Conservation (phyloP, 305 asterid genomes). For the Stenogyne calaminthoides region DNA sequence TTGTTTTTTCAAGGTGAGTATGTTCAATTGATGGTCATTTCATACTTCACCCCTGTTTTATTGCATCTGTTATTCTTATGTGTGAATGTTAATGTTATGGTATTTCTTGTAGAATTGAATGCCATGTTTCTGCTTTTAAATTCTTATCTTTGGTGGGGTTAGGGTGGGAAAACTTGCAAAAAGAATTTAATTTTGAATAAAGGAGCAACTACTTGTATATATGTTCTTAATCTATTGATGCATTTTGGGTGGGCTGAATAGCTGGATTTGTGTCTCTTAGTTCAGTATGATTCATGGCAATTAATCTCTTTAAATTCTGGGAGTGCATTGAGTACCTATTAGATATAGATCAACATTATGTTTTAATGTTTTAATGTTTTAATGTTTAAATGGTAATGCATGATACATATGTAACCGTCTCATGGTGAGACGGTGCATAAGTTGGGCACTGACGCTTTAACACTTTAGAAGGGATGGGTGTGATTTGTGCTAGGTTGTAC, state of each 20-base stretch:
- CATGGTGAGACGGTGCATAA: too few relatives aligned
- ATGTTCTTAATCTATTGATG: background rate
- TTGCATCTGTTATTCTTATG: background rate
- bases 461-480: too few relatives aligned
- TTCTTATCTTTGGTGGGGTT: background rate
- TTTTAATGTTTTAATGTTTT: too few relatives aligned
- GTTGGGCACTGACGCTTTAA: too few relatives aligned
- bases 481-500: too few relatives aligned
- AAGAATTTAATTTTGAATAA: background rate
- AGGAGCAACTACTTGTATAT: background rate
- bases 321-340: too few relatives aligned
- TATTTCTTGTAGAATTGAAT: background rate
- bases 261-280: background rate
- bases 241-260: background rate
- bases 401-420: background rate
- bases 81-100: background rate
- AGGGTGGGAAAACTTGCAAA: background rate
- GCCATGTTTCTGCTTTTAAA: background rate
- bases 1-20: constrained; percentile 73
- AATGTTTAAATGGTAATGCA: background rate
- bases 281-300: too few relatives aligned
- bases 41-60: background rate
- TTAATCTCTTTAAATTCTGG: too few relatives aligned
- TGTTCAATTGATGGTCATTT: background rate
- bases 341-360: too few relatives aligned